These are phyloP conservation scores for Phragmites australis DNA, from an alignment of 176 grass and related monocot genomes.

Conservation along the genomic window DNA sequence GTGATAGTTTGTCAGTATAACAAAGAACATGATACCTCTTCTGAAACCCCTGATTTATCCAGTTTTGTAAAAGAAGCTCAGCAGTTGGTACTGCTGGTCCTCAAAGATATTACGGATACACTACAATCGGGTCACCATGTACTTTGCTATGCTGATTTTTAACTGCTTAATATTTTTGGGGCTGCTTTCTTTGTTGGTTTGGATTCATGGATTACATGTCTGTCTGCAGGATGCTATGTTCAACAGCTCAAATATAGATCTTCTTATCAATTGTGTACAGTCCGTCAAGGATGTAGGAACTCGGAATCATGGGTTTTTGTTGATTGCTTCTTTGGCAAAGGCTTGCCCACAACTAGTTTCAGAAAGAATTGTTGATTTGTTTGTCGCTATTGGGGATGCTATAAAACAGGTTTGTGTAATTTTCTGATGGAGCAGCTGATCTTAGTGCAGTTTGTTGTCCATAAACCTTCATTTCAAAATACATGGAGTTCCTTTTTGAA, in stretches of 20 bases:
- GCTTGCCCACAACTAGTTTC: constrained; percentile 62
- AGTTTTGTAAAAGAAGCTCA: constrained; percentile 63
- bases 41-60: constrained; percentile 44
- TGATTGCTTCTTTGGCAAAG: constrained; percentile 79
- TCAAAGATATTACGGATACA: constrained; percentile 92
- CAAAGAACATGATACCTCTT: constrained; percentile 36
- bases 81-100: constrained; percentile 66
- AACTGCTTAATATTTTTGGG: background rate
- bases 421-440: background rate
- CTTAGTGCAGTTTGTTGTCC: constrained; percentile 7
- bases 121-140: constrained; percentile 52
- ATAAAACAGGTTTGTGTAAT: constrained; percentile 72
- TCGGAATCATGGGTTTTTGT: constrained; percentile 71
- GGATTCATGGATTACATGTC: constrained; percentile 28
- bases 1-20: constrained; percentile 44
- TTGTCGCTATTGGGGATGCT: constrained; percentile 80
- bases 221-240: constrained; percentile 70
- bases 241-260: constrained; percentile 49
- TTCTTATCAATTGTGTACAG: constrained; percentile 63
- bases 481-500: background rate
- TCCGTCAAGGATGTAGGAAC: constrained; percentile 52
- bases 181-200: constrained; percentile 5
- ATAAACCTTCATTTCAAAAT: background rate
- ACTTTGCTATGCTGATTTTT: constrained; percentile 32
- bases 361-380: constrained; percentile 72